Percentiles rank a stretch among this genome's conserved stretches.
These are phyloP conservation scores for Apostasia ramifera DNA, from an alignment of 106 monocot genomes.

Conservation along the genomic window DNA sequence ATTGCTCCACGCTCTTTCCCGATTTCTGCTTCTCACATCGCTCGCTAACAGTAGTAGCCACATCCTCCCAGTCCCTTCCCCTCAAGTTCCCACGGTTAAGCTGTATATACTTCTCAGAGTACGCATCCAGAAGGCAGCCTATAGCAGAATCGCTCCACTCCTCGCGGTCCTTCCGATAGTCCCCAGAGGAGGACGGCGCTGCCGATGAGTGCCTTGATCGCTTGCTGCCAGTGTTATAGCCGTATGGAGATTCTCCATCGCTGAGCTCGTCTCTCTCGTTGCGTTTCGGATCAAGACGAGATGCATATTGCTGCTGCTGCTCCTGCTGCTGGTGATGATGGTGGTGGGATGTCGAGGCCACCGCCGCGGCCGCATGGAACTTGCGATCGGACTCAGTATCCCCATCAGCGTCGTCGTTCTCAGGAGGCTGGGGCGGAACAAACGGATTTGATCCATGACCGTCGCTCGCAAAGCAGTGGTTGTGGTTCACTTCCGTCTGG, in stretches of 20 bases:
- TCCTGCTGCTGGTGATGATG: conserved; percentile 13
- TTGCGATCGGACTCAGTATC: conserved; percentile 5
- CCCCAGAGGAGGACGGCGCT: conserved; percentile 32
- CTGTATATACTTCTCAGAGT: conserved; percentile 88
- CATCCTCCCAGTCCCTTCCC: conserved; percentile 98
- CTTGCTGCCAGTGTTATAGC: conserved; percentile 24
- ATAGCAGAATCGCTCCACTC: conserved; percentile 99
- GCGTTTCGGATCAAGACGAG: conserved; percentile 24
- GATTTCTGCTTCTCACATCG: conserved; percentile 65
- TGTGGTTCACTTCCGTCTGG: conserved; percentile 24
- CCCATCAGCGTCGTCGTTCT: conserved; percentile 3
- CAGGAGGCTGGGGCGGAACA: conserved; percentile 3
- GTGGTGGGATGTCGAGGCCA: neutral
- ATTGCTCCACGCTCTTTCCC: conserved; percentile 95
- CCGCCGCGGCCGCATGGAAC: conserved; percentile 8
- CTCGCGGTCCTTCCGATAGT: conserved; percentile 94
- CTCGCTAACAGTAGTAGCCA: conserved; percentile 72
- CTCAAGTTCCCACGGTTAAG: conserved; percentile 89
- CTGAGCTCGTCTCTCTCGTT: conserved; percentile 71
- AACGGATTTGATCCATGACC: conserved; percentile 10
- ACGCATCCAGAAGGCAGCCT: conserved; percentile 75
- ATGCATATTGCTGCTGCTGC: conserved; percentile 10
- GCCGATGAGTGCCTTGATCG: conserved; percentile 11
- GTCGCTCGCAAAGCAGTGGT: conserved; percentile 17
- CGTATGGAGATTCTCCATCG: conserved; percentile 69